Evolutionary conservation across 2,329 filamentous ascomycete species (phyloP), one percentile per base, ranked within the genome.

Genomic region (Macrophomina tecta): DNA sequence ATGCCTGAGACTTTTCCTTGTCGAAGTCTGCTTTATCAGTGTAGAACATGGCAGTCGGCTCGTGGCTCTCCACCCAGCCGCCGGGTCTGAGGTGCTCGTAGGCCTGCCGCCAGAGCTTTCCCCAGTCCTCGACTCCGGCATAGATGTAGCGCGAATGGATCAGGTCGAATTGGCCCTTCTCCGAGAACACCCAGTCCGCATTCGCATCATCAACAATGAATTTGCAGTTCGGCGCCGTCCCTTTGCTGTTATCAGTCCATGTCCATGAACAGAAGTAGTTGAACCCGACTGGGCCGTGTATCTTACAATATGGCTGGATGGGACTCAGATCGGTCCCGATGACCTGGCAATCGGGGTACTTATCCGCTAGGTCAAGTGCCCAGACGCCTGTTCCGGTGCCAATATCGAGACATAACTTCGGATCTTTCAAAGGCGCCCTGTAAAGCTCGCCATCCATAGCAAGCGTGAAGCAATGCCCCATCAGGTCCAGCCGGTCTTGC

Each of bases 101-200:
- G 38, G 69, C 69, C 64, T 83, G 80, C 30, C 81, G 74, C 23
- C 87, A 74, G 66, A 89, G 77, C 11, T 77, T 76, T 1, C 76
- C 74, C 75, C 87, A 88, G 70, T 90, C 80, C 11, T 81, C 79
- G 52, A 91, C 80, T 12, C 42, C 42, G 4, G 58, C 42, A 28
- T 46, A 60, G 23, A 60, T 8, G 40, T 61, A 61, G 70, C 84
- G 73, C 72, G 82, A 73, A 81, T 85, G 81, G 81, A 90, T 84
- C 70, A 85, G 84, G 72, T 90, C 87, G 71, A 86, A 89, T 5
- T 23, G 16, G 11, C 74, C 75, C 32, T 82, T 75, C 7, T 80
- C 77, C 8, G 58, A 12, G n/a, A 85, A 87, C 32, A 82, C 75
- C 88, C 88, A 90, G 7, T 85, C 81, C 53, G 85, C 81, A n/a